These are phyloP conservation scores for Fusarium pseudonygamai DNA, from an alignment of 2,329 filamentous ascomycete genomes.

Conservation along the genomic window DNA sequence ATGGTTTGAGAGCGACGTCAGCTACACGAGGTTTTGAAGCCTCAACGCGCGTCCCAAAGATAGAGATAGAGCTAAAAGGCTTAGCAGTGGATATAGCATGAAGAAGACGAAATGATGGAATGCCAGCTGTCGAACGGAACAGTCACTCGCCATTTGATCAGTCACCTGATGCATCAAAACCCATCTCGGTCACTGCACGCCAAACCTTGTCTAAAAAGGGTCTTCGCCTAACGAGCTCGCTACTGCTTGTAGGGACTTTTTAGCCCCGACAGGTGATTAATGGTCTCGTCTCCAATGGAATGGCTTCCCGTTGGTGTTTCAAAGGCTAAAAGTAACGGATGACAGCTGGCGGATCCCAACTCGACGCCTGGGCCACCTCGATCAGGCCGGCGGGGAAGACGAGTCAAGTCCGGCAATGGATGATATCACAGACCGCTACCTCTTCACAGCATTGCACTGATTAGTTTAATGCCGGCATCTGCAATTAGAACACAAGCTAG, in stretches of 20 bases:
- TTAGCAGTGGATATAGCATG: constrained; percentile 3
- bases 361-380: constrained; percentile 3
- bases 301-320: constrained; percentile 1
- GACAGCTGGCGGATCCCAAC: constrained; percentile 18
- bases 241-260: constrained; percentile 34
- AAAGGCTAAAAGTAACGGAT: constrained; percentile 6
- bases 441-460: not conserved
- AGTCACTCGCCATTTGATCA: constrained; percentile 8
- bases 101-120: not conserved
- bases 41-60: constrained; percentile 19
- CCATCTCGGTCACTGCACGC: constrained; percentile 9
- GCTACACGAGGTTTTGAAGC: constrained; percentile 19
- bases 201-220: constrained; percentile 16
- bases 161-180: constrained; percentile 30
- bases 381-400: not conserved
- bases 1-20: constrained; percentile 24
- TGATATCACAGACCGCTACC: constrained; percentile 7
- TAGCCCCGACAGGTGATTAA: constrained; percentile 4
- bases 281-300: constrained; percentile 6
- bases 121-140: constrained; percentile 8
- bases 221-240: constrained; percentile 19
- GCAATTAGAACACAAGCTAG: not conserved
- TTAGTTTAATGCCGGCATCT: not conserved
- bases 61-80: not conserved
- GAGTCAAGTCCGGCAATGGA: not conserved